Evolutionary conservation across 331 rosid species (phyloP).

Genomic region (Telfairia occidentalis): DNA sequence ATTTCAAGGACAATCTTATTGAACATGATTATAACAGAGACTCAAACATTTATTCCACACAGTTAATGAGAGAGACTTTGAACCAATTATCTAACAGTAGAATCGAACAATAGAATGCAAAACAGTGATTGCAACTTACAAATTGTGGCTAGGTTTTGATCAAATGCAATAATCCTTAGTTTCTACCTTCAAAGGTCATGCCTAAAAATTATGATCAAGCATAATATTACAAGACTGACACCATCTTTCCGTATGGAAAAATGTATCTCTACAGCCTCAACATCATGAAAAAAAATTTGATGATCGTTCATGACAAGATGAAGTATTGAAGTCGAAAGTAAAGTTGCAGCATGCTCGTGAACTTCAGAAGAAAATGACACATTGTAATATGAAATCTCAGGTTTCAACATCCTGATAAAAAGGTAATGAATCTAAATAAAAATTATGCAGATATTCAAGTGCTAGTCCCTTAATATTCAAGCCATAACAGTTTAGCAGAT

Average conservation of each 20-base stretch:
- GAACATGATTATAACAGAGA: too few relatives aligned
- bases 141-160: background rate
- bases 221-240: background rate
- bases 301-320: background rate
- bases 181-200: background rate
- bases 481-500: background rate
- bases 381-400: background rate
- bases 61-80: too few relatives aligned
- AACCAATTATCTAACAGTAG: background rate
- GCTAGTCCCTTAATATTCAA: background rate
- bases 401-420: background rate
- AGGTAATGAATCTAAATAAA: background rate
- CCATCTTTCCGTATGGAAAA: background rate
- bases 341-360: background rate
- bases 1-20: too few relatives aligned
- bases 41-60: too few relatives aligned
- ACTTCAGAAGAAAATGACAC: background rate
- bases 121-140: background rate
- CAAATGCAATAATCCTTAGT: background rate
- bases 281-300: background rate
- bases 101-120: background rate
- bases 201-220: background rate
- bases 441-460: background rate
- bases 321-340: background rate
- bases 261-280: background rate